A percentile compares a stretch with the other conserved stretches of the same genome.
Evolutionary conservation across 2,329 filamentous ascomycete genomes (phyloP).

Genomic region (Cucurbitaria berberidis): DNA sequence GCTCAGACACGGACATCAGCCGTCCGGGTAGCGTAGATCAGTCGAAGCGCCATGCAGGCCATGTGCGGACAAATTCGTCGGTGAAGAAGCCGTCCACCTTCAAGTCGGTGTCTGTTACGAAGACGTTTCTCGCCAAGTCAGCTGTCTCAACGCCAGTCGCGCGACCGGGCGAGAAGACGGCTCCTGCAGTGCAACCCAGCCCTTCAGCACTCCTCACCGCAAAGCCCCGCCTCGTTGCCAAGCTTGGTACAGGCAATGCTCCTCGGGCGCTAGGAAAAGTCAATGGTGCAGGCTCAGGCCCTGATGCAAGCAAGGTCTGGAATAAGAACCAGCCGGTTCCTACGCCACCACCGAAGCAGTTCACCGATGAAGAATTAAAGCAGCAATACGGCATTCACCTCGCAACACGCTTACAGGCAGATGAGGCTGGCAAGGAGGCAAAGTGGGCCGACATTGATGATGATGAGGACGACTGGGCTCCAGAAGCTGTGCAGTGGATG

Average conservation of each 20-base stretch:
- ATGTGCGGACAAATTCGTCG: slow-evolving; percentile 61
- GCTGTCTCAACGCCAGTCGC: slow-evolving; percentile 58
- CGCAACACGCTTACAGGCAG: slow-evolving; percentile 76
- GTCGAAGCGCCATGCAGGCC: slow-evolving; percentile 63
- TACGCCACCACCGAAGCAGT: slow-evolving; percentile 75
- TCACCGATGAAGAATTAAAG: slow-evolving; percentile 83
- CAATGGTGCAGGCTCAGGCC: slow-evolving; percentile 65
- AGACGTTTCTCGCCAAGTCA: slow-evolving; percentile 80
- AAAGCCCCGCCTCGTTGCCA: slow-evolving; percentile 76
- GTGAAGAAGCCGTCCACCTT: slow-evolving; percentile 79
- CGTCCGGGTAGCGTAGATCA: slow-evolving; percentile 60
- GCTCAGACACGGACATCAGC: slow-evolving; percentile 77
- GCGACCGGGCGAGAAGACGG: slow-evolving; percentile 63
- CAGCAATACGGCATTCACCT: slow-evolving; percentile 88
- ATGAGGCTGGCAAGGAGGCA: slow-evolving; percentile 73
- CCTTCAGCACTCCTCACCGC: slow-evolving; percentile 60
- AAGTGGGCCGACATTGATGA: slow-evolving; percentile 93
- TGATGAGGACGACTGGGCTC: slow-evolving; percentile 86
- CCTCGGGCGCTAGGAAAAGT: slow-evolving; percentile 62
- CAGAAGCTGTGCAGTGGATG: slow-evolving; percentile 85
- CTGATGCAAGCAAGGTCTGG: slow-evolving; percentile 79
- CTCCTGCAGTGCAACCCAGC: slow-evolving; percentile 47
- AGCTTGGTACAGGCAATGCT: slow-evolving; percentile 67
- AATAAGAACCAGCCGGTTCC: slow-evolving; percentile 84
- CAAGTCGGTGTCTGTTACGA: slow-evolving; percentile 85